A percentile compares a stretch with the other conserved stretches of the same genome.
Conservation (phyloP, 148 eudicot species). For the Pouteria glomerata region DNA sequence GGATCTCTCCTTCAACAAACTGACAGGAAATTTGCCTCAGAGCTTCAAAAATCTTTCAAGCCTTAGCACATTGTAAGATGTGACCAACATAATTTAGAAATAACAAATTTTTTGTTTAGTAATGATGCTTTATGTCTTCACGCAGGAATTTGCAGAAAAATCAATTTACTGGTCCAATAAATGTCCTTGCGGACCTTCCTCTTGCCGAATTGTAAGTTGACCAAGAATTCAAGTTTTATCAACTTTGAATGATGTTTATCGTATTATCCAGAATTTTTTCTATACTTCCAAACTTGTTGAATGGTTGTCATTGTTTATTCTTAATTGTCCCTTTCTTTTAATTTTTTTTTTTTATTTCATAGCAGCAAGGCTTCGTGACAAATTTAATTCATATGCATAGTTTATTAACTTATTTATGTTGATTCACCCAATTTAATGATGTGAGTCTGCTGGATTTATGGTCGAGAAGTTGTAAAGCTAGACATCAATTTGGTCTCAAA, state of each 20-base stretch:
- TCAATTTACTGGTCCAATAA: slow-evolving; percentile 55
- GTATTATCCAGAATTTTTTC: neutral
- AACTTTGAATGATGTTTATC: neutral
- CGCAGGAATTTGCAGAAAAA: slow-evolving; percentile 55
- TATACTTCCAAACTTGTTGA: neutral
- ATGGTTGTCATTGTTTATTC: neutral
- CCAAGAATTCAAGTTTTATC: neutral
- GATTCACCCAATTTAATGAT: too few relatives aligned
- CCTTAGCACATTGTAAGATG: slow-evolving; percentile 45
- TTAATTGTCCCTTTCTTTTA: neutral
- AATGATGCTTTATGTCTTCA: slow-evolving; percentile 10
- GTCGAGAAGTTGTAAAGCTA: too few relatives aligned
- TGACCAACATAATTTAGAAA: neutral
- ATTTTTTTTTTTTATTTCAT: neutral
- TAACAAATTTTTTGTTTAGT: neutral
- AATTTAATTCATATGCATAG: too few relatives aligned
- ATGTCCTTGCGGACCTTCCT: slow-evolving; percentile 44
- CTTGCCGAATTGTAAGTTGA: slow-evolving; percentile 57
- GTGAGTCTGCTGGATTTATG: too few relatives aligned
- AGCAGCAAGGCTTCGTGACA: neutral
- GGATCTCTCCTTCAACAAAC: slow-evolving; percentile 56
- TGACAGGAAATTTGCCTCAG: slow-evolving; percentile 52
- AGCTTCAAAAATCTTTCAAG: slow-evolving; percentile 42
- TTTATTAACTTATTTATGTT: too few relatives aligned
- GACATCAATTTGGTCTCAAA: too few relatives aligned